Evolutionary conservation across 257 asterid species (phyloP), one percentile per base, ranked within the genome.

Genomic region (Ilex asprella): DNA sequence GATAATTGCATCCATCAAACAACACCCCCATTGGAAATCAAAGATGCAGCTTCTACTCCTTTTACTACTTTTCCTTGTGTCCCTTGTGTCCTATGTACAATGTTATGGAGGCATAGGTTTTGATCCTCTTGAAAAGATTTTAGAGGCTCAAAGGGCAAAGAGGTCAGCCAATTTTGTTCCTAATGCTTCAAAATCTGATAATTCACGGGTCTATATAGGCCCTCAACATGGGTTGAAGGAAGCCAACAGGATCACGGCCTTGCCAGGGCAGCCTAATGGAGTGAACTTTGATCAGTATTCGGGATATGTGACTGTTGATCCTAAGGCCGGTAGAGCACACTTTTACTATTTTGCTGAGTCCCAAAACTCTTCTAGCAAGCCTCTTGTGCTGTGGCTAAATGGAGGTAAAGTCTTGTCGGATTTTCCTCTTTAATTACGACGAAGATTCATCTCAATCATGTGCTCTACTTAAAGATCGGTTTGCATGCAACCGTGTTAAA

Each of bases 191-290:
- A 54, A 27, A 30, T 27, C 30, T 0, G 61, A 63, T 44, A 58
- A 69, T 13, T 58, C 53, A 3, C 60, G 69, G 2, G 72, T 78
- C 8, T 73, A 50, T 43, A 11, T 73, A 14, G 70, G 58, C 16
- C n/a, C 41, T 29, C 82, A 78, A 44, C 66, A 61, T 10, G 80
- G 78, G 4, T 30, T 66, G 44, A 78, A 73, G 62, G 69, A 67
- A 15, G 62, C 55, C 2, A 73, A 81, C 55, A 60, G 68, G 55
- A 70, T 78, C 3, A 2, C 52, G 6, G 58, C 39, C 12, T 73
- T 73, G 70, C 80, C 82, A 1, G 86, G 86, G 27, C 82, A 81
- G 59, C 81, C 86, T 15, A 46, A 60, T 5, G 67, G 58, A 0
- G 60, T 77, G 49, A 54, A 31, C 5, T 73, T 81, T 52, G 65